Evolutionary conservation across 2,329 filamentous ascomycete species (phyloP).

Genomic region (Colletotrichum orchidophilum): DNA sequence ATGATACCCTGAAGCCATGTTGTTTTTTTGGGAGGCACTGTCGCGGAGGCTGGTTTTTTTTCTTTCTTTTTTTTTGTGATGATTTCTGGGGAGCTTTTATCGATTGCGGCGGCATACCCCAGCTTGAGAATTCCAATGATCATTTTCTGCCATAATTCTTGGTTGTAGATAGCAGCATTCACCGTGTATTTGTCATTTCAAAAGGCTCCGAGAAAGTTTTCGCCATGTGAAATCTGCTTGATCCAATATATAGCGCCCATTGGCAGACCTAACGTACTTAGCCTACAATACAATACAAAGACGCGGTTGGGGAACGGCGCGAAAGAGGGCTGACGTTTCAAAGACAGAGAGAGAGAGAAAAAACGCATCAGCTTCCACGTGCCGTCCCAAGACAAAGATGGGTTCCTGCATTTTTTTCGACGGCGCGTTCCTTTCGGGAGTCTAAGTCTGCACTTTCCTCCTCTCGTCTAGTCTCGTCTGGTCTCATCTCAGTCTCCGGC

Average conservation of each 20-base stretch:
- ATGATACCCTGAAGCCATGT: slow-evolving; percentile 20
- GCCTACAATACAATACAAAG: not conserved
- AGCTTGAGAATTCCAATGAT: not conserved
- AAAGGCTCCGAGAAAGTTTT: not conserved
- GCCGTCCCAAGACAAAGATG: not conserved
- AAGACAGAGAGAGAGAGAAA: not conserved
- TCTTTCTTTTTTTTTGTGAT: too few relatives aligned
- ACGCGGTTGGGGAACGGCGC: not conserved
- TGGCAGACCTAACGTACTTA: not conserved
- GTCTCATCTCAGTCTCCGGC: not conserved
- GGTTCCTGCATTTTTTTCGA: not conserved
- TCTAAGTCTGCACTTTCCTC: not conserved
- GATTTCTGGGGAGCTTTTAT: not conserved
- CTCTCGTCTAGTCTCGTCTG: not conserved
- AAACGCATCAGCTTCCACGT: not conserved
- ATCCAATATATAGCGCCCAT: not conserved
- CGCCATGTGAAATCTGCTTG: not conserved
- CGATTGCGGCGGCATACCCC: not conserved
- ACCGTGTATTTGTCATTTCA: not conserved
- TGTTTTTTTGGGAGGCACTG: not conserved
- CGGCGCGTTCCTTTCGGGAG: not conserved
- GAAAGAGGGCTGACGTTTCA: too few relatives aligned
- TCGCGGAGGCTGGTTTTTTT: not conserved
- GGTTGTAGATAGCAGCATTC: not conserved
- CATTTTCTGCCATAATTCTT: not conserved